These are phyloP conservation scores for Phascolomyces articulosus DNA, from an alignment of 371 early-diverging fungal species.

Conservation along the genomic window DNA sequence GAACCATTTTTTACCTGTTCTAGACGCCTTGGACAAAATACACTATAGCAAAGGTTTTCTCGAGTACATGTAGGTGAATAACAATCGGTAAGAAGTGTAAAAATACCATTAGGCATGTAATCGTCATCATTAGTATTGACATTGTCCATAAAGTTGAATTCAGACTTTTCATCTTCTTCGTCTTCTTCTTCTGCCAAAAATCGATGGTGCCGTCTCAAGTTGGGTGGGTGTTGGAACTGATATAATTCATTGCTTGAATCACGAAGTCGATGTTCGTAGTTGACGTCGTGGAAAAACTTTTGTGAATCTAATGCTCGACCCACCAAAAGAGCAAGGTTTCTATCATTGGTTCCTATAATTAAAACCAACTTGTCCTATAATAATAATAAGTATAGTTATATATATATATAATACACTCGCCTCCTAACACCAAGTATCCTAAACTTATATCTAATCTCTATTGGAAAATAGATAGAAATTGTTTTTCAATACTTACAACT, in stretches of 20 bases:
- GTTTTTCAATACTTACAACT: conserved; percentile 61
- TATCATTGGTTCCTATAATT: conserved; percentile 81
- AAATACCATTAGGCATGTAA: conserved; percentile 75
- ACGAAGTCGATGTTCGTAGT: conserved; percentile 80
- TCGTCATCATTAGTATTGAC: conserved; percentile 14
- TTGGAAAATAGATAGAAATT: background rate
- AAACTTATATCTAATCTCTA: too few relatives aligned
- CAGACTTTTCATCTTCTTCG: conserved; percentile 30
- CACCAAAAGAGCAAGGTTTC: conserved; percentile 81
- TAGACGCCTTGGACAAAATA: conserved; percentile 79
- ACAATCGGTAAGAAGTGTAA: conserved; percentile 85
- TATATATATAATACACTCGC: too few relatives aligned
- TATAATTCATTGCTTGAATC: conserved; percentile 82
- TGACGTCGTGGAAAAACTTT: conserved; percentile 88
- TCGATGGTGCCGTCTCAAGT: conserved; percentile 7
- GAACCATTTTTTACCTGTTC: conserved; percentile 44
- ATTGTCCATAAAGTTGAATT: conserved; percentile 12
- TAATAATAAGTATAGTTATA: too few relatives aligned
- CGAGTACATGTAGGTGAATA: conserved; percentile 89
- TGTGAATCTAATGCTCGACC: conserved; percentile 91
- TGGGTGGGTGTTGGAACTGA: conserved; percentile 61
- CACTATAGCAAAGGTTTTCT: conserved; percentile 83
- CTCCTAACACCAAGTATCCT: too few relatives aligned
- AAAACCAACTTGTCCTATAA: conserved; percentile 70
- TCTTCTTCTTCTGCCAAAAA: conserved; percentile 20